Evolutionary conservation across 2,329 filamentous ascomycete species (phyloP), one percentile per base, ranked within the genome.

Genomic region (Penicillium psychrosexuale): DNA sequence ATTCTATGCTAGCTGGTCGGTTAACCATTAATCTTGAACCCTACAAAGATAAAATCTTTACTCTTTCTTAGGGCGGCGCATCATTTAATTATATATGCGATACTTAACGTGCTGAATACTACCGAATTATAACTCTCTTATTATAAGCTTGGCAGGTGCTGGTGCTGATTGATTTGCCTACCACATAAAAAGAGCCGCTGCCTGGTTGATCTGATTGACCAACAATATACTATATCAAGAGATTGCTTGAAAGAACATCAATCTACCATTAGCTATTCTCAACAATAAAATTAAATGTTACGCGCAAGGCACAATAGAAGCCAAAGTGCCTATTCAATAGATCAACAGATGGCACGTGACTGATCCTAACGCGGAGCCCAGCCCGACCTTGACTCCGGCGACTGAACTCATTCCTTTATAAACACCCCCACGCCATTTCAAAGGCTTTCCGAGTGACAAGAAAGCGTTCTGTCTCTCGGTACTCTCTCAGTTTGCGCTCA

Each of bases 291-390:
- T 28, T 4, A 22, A 27, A 31, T 30, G 11, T 38, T 12, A 39
- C 5, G 15, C 24, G 28, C 17, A 15, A 22, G 22, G 27, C 24
- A 30, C 3, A 19, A 19, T 34, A 24, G 28, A 13, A 9, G n/a
- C 27, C 30, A 40, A 34, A 27, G 31, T 52, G 27, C 17, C 17
- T 9, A 24, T 51, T 47, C 24, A 40, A 31, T 34, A 46, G 36
- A 49, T 42, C 19, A 49, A 44, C 34, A 42, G 15, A 33, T 45
- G 3, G 19, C 64, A 66, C 64, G 62, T 66, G 64, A 66, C 30
- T 34, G 1, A 39, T 40, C 55, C 63, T 37, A 61, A 65, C 66
- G 62, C 63, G 63, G 64, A 66, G 63, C 60, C 61, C 61, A 65
- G 57, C 53, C 62, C 58, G 62, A 62, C 60, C 55, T 58, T 57